Conservation (phyloP, 1,284 basidiomycete genomes). For the Cutaneotrichosporon dermatis region DNA sequence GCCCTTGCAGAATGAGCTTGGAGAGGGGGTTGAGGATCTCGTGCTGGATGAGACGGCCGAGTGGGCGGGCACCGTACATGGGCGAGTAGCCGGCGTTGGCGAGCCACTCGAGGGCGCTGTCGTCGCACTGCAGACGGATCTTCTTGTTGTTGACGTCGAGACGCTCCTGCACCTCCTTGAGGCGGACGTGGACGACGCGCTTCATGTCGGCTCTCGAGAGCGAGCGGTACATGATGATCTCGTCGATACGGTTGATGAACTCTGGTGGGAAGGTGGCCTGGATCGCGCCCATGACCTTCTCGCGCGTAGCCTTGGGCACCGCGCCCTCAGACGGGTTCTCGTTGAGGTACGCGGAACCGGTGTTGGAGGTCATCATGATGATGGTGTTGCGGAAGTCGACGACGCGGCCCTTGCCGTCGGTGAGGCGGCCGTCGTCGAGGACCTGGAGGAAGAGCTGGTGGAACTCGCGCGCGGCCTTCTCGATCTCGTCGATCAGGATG, state of each 20-base stretch:
- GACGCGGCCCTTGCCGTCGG: constrained; percentile 49
- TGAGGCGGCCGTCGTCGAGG: constrained; percentile 56
- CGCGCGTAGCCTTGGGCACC: constrained; percentile 43
- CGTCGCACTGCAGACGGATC: constrained; percentile 71
- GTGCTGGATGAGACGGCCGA: constrained; percentile 86
- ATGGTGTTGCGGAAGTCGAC: constrained; percentile 50
- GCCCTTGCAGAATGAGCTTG: constrained; percentile 76
- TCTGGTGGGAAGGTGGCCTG: constrained; percentile 55
- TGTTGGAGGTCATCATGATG: constrained; percentile 56
- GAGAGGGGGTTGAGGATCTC: constrained; percentile 92
- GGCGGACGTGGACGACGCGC: constrained; percentile 54
- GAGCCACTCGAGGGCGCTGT: constrained; percentile 74
- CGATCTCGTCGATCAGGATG: constrained; percentile 51
- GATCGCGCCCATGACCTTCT: constrained; percentile 53
- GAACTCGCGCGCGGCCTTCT: constrained; percentile 57
- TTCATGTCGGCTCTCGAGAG: constrained; percentile 53
- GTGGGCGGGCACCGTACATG: constrained; percentile 81
- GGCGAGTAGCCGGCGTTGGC: constrained; percentile 79
- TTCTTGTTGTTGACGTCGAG: constrained; percentile 68
- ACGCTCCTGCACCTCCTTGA: constrained; percentile 62
- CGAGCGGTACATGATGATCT: constrained; percentile 56
- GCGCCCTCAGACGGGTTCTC: constrained; percentile 51
- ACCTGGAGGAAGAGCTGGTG: constrained; percentile 58
- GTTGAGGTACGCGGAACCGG: constrained; percentile 55
- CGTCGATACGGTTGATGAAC: constrained; percentile 56